Evolutionary conservation across 2,329 filamentous ascomycete species (phyloP), one percentile per base, ranked within the genome.

Genomic region (Colletotrichum gloeosporioides): DNA sequence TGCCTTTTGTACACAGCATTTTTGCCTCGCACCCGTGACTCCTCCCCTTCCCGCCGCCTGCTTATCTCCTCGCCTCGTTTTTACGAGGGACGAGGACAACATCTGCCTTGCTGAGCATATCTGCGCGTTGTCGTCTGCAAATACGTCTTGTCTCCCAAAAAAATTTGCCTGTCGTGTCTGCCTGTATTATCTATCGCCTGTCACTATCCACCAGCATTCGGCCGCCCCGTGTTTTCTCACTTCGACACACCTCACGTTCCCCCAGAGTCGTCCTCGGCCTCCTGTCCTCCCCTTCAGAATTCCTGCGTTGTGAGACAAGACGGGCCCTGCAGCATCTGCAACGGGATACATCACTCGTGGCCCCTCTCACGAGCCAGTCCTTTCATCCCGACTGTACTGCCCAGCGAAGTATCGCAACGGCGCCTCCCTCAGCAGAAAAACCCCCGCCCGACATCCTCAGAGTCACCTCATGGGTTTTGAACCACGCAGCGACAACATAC

Each of bases 311-410:
- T 76, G 65, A 76, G 74, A 73, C 74, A 65, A 64, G 57, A 69
- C 59, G 57, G 59, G 70, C 61, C 59, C 74, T 76, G 74, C 70
- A 69, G 70, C 74, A 69, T 76, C 59, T 74, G 74, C 74, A 74
- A 69, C 74, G 65, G 64, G 59, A 69, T 76, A 69, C 74, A 73
- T 55, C 70, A 59, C 44, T 76, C 34, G 73, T 73, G 69, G 70
- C 65, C 53, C 73, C 70, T 76, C 70, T 76, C 63, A 76, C 73
- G 59, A 76, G 70, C 44, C 64, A 44, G 31, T 29, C 57, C 73
- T 73, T 44, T 69, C 59, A 44, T 67, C 70, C 70, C 64, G 64
- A 63, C 70, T 73, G 73, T 73, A 49, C 34, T 69, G 70, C 64
- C 73, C 22, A 25, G 70, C 70, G 64, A 63, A 70, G 71, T 77